Base-by-base conservation (phyloP, 192 early-diverging fungal genomes). In the Rhizophlyctis rosea region DNA sequence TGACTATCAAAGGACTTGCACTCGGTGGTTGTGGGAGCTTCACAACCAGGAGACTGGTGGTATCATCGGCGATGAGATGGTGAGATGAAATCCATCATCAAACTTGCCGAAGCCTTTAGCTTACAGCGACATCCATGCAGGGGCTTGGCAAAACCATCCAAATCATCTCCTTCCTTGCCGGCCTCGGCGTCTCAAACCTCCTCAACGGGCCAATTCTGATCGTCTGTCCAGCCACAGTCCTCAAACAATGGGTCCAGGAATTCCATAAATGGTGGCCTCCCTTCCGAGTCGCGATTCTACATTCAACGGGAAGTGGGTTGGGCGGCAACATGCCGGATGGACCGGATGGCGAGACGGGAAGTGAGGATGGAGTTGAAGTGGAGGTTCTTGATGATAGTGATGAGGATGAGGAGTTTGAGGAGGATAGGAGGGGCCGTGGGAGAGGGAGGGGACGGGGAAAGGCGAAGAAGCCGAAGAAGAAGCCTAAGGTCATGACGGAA, bases 91-190 rank as follows among this genome's bases (percentile, higher is more conserved):
- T n/a, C n/a, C n/a, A n/a, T n/a, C n/a, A n/a, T n/a, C n/a, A n/a
- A n/a, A n/a, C n/a, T n/a, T n/a, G n/a, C n/a, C n/a, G n/a, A n/a
- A n/a, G n/a, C n/a, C n/a, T n/a, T n/a, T n/a, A n/a, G n/a, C n/a
- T n/a, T n/a, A n/a, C n/a, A n/a, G n/a, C n/a, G n/a, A n/a, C n/a
- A n/a, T n/a, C n/a, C 9, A n/a, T 65, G 55, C 57, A 88, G 87
- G 94, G 93, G 1, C 70, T 96, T 1, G 96, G 96, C 9, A 98
- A 98, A 60, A 98, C 96, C 0, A 85, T 96, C 32, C 96, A 98
- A 65, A 79, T 92, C 3, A 88, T 90, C 32, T 74, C 90, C 21
- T 95, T 93, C 59, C 74, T 98, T 23, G 85, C 88, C 4, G 84
- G 89, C 7, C 73, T 98, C 44, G 76, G 82, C 50, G 85, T 89